phyloP scores from a whole-genome alignment of 176 grass and related monocot species.

The Eleusine indica region DNA sequence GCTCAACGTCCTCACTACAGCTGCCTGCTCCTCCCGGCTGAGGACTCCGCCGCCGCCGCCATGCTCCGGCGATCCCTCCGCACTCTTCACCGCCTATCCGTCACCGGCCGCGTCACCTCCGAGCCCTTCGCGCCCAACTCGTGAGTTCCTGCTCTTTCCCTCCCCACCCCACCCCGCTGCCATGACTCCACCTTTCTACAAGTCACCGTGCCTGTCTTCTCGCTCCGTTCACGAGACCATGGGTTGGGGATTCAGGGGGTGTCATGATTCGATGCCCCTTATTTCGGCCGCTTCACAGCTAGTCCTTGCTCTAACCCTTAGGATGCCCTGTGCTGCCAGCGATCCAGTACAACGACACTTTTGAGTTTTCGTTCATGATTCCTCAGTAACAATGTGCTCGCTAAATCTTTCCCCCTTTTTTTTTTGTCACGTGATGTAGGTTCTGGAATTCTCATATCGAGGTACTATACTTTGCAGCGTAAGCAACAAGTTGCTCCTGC shows the following conservation, averaged over 20 bases:
- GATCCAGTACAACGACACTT: background rate
- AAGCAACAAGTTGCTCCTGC: background rate
- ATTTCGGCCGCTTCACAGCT: background rate
- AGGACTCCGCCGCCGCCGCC: background rate
- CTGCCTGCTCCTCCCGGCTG: background rate
- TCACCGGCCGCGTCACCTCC: background rate
- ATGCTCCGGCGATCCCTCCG: slow-evolving; percentile 45
- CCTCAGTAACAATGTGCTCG: background rate
- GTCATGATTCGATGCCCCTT: background rate
- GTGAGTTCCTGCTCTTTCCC: slow-evolving; percentile 15
- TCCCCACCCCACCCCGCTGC: background rate
- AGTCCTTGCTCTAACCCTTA: background rate
- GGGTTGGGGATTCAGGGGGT: background rate
- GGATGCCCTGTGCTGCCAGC: background rate
- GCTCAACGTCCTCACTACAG: no score
- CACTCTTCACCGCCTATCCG: background rate
- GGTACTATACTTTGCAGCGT: slow-evolving; percentile 2
- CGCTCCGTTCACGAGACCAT: background rate
- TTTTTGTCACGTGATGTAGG: slow-evolving; percentile 7
- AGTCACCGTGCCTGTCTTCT: background rate
- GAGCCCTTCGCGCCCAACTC: background rate
- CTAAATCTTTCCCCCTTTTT: background rate
- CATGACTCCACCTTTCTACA: no score
- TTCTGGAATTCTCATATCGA: slow-evolving; percentile 1
- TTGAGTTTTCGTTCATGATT: background rate